Conservation (phyloP, 306 rosid species). For the Mimosa bimucronata region DNA sequence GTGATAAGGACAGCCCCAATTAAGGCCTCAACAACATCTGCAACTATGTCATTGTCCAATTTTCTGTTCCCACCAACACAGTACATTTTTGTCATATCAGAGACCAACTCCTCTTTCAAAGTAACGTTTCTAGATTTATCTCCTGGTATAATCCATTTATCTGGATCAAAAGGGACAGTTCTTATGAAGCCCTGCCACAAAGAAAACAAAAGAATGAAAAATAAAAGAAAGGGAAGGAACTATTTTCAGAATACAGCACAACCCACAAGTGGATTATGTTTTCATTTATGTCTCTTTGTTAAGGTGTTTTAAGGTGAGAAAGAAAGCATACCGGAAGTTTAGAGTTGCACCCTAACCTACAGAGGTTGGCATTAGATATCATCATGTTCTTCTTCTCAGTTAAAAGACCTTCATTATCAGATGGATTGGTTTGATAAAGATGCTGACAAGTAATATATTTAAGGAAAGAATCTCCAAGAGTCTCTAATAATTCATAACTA, state of each 20-base stretch:
- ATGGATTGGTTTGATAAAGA: slow-evolving; percentile 55
- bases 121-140: slow-evolving; percentile 30
- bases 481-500: slow-evolving; percentile 63
- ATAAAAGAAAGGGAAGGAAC: background rate
- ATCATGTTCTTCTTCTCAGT: slow-evolving; percentile 41
- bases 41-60: slow-evolving; percentile 43
- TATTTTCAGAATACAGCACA: slow-evolving; percentile 5
- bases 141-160: slow-evolving; percentile 64
- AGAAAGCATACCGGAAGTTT: slow-evolving; percentile 51
- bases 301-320: too few relatives aligned
- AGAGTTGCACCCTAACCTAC: slow-evolving; percentile 45
- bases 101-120: slow-evolving; percentile 44
- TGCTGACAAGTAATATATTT: slow-evolving; percentile 62
- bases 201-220: background rate
- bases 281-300: too few relatives aligned
- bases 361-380: slow-evolving; percentile 53
- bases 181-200: slow-evolving; percentile 68
- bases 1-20: slow-evolving; percentile 68
- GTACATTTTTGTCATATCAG: slow-evolving; percentile 35
- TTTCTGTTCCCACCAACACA: slow-evolving; percentile 41
- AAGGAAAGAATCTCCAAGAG: slow-evolving; percentile 84
- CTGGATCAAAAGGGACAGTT: slow-evolving; percentile 49
- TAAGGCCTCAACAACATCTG: slow-evolving; percentile 80
- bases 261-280: too few relatives aligned
- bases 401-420: slow-evolving; percentile 55